A percentile compares a stretch with the other conserved stretches of the same genome.
Evolutionary conservation across 257 asterid species (phyloP).

Genomic region (Vinca minor): DNA sequence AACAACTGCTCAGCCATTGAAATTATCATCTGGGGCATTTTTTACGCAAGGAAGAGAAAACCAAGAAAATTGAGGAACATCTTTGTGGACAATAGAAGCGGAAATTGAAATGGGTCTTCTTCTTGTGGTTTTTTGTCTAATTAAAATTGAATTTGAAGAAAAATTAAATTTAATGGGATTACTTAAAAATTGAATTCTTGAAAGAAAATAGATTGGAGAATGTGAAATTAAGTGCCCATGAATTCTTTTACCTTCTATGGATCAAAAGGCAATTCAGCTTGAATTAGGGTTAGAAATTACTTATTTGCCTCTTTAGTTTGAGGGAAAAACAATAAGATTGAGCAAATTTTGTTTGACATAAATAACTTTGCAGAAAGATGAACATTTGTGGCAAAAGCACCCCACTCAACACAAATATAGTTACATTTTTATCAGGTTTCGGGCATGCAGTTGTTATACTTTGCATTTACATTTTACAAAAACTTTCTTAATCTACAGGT

Average conservation of each 20-base stretch:
- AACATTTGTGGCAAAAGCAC: no score
- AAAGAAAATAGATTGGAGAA: constrained; percentile 31
- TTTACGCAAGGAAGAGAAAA: constrained; percentile 26
- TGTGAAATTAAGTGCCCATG: constrained; percentile 49
- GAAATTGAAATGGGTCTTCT: constrained; percentile 22
- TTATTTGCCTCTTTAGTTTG: no score
- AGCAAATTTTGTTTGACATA: no score
- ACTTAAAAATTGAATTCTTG: constrained; percentile 28
- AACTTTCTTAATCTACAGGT: no score
- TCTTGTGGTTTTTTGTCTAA: constrained; percentile 31
- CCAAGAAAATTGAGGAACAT: constrained; percentile 49
- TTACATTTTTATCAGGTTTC: no score
- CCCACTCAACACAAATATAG: no score
- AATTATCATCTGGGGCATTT: constrained; percentile 34
- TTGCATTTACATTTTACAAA: no score
- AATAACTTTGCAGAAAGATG: no score
- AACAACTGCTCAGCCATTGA: constrained; percentile 73
- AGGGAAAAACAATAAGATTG: no score
- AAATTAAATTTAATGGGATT: constrained; percentile 30
- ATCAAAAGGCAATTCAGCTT: not conserved
- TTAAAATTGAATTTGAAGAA: constrained; percentile 23
- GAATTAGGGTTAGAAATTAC: no score
- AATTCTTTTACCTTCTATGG: not conserved
- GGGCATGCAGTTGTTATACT: no score
- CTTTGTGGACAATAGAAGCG: constrained; percentile 44